Percentiles rank a stretch among this genome's conserved stretches.
These are phyloP conservation scores for Candida suzukii DNA, from an alignment of 805 yeast species.

Conservation along the genomic window DNA sequence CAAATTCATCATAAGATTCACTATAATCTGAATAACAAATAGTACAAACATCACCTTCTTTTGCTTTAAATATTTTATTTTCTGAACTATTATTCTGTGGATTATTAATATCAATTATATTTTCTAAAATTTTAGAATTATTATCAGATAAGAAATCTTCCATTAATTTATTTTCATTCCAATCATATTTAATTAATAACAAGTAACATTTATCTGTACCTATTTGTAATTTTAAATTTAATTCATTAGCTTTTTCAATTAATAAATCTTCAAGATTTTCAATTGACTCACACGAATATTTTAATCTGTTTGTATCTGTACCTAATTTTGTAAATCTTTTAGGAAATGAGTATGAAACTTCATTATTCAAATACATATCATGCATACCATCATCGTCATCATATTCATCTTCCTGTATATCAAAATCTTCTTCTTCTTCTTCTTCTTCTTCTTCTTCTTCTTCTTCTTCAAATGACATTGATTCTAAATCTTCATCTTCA, in stretches of 20 bases:
- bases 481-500: background rate
- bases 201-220: conserved; percentile 32
- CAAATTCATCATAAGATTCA: conserved; percentile 22
- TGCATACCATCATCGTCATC: background rate
- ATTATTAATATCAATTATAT: conserved; percentile 20
- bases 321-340: conserved; percentile 12
- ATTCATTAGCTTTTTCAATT: conserved; percentile 22
- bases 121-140: conserved; percentile 23
- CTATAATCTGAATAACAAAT: conserved; percentile 91
- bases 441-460: background rate
- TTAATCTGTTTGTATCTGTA: conserved; percentile 20
- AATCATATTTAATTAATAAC: conserved; percentile 40
- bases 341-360: conserved; percentile 14
- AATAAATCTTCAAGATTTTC: conserved; percentile 25
- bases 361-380: background rate
- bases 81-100: too few species aligned
- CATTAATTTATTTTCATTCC: conserved; percentile 53
- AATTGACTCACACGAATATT: conserved; percentile 17
- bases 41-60: conserved; percentile 36
- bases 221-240: conserved; percentile 30
- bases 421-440: background rate
- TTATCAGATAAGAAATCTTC: conserved; percentile 42
- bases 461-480: background rate
- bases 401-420: background rate
- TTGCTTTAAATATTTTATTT: too few species aligned